Base-by-base conservation (phyloP, 1,139 yeast genomes). In the Scheffersomyces lignicola region DNA sequence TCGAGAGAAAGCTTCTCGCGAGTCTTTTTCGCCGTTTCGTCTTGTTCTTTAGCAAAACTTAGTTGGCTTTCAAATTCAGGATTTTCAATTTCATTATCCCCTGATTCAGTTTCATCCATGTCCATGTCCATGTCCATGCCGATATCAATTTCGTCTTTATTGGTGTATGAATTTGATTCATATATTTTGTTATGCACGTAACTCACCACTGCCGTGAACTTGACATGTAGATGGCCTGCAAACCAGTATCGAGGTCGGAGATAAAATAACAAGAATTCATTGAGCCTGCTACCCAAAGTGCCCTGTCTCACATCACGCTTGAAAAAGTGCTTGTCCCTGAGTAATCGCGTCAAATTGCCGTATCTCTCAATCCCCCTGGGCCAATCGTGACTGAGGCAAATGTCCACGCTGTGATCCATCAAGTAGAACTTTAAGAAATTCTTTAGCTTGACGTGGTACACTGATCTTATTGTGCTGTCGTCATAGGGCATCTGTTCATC, bases 311-410 rank as follows among this genome's bases (percentile, higher is more conserved):
- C 73, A 55, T 92, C 97, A 1, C 52, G 51, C 41, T 62, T 67
- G 53, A 92, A 86, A 51, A 73, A 85, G 0, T 84, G 88, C 55
- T 94, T 92, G 16, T 49, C 44, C 18, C 54, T 56, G 18, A 92
- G 48, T 12, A 92, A 60, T 24, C 48, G 43, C 0, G 52, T 40
- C 8, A 68, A 29, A 49, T 86, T 59, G 0, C 97, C 98, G 53
- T 74, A 61, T 12, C 77, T 62, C 31, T 75, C 86, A 12, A 89
- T 80, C 3, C 87, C 87, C 32, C 73, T 79, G 0, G 99, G 99
- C 99, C 99, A 92, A 60, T 92, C 99, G 56, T 92, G 99, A 31
- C 86, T 76, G 38, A 90, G 42, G 50, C 83, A 63, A 1, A 86
- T 54, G 49, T 82, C 88, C 23, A 54, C 41, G 7, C 42, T 42